phyloP scores from a whole-genome alignment of 495 filamentous ascomycete species.

The Podospora tetraspora region DNA sequence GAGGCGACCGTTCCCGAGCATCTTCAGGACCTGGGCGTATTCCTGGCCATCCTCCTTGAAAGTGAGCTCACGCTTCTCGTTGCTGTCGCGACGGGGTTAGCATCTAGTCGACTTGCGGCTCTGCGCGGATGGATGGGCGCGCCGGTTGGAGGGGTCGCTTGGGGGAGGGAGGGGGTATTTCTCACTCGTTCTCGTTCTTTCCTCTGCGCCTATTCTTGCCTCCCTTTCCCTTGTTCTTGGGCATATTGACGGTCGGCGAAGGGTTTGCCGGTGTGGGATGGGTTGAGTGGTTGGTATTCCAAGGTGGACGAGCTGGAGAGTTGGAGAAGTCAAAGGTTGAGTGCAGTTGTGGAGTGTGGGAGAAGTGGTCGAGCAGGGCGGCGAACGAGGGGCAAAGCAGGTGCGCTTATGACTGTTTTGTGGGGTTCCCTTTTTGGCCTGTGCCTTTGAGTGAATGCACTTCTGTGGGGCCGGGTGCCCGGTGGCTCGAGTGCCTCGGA shows the following conservation, averaged over 20 bases:
- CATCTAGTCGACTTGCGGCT: neutral
- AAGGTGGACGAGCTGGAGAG: neutral
- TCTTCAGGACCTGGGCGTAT: slow-evolving; percentile 97
- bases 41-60: slow-evolving; percentile 99
- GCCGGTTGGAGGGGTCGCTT: neutral
- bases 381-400: slow-evolving; percentile 17
- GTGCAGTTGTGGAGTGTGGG: slow-evolving; percentile 3
- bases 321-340: neutral
- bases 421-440: slow-evolving; percentile 19
- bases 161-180: slow-evolving; percentile 6
- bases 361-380: slow-evolving; percentile 11
- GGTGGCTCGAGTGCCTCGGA: slow-evolving; percentile 7
- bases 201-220: slow-evolving; percentile 98
- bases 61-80: slow-evolving; percentile 94
- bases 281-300: neutral
- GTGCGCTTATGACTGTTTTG: slow-evolving; percentile 23
- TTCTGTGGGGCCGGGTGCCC: slow-evolving; percentile 16
- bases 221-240: slow-evolving; percentile 56
- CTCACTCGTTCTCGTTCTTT: slow-evolving; percentile 90
- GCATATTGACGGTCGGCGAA: slow-evolving; percentile 22
- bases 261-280: neutral
- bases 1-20: slow-evolving; percentile 95
- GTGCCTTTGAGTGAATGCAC: slow-evolving; percentile 10
- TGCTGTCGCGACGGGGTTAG: slow-evolving; percentile 48
- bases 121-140: neutral